These are phyloP conservation scores for Zygotorulaspora mrakii DNA, from an alignment of 1,139 yeast genomes.

Conservation along the genomic window DNA sequence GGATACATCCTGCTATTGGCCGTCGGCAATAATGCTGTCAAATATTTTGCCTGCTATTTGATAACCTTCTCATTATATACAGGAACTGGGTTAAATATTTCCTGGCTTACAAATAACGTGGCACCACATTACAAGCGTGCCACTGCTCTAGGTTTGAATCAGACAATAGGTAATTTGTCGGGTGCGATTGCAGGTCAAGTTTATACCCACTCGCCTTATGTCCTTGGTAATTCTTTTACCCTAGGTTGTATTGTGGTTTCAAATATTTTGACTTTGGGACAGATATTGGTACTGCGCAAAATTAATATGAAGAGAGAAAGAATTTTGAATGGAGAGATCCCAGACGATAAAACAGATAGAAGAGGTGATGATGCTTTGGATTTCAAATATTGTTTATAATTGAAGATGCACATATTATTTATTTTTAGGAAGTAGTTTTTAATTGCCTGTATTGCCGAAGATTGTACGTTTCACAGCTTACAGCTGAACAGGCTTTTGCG, in stretches of 20 bases:
- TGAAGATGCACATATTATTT: slow-evolving; percentile 1
- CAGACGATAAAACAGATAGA: slow-evolving; percentile 24
- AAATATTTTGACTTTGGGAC: slow-evolving; percentile 20
- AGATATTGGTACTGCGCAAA: slow-evolving; percentile 13
- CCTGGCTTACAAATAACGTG: slow-evolving; percentile 42
- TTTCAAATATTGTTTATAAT: slow-evolving; percentile 26
- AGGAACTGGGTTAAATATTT: slow-evolving; percentile 39
- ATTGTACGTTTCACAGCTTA: too few relatives aligned
- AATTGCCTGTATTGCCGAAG: too few relatives aligned
- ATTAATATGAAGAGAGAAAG: slow-evolving; percentile 18
- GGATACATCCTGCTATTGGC: slow-evolving; percentile 39
- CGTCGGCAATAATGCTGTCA: slow-evolving; percentile 32
- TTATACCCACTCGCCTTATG: slow-evolving; percentile 39
- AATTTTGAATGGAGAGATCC: slow-evolving; percentile 24
- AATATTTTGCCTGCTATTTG: slow-evolving; percentile 42
- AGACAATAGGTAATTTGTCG: slow-evolving; percentile 43
- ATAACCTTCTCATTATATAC: slow-evolving; percentile 40
- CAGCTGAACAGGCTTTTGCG: too few relatives aligned
- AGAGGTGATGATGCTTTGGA: slow-evolving; percentile 31
- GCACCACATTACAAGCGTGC: slow-evolving; percentile 44
- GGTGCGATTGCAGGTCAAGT: slow-evolving; percentile 45
- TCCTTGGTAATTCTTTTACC: slow-evolving; percentile 40
- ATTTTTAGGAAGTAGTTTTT: slow-evolving; percentile 1
- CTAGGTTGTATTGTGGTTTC: slow-evolving; percentile 38
- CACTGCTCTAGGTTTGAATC: slow-evolving; percentile 42